These are phyloP conservation scores for Dipteronia dyeriana DNA, from an alignment of 345 rosid genomes.

Conservation along the genomic window DNA sequence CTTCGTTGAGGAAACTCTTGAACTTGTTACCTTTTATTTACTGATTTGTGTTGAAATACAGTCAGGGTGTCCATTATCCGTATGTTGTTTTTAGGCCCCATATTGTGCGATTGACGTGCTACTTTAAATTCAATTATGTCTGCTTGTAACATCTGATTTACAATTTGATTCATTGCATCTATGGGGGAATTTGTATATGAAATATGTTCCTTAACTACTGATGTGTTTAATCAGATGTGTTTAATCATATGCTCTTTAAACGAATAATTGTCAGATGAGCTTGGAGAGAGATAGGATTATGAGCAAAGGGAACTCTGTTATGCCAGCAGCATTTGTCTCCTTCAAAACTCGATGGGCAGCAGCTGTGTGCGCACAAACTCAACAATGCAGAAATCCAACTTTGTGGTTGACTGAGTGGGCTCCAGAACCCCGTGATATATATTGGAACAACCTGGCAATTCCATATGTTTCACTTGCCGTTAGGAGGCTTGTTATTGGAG, in stretches of 20 bases:
- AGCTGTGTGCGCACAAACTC: slow-evolving; percentile 93
- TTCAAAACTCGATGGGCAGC: slow-evolving; percentile 93
- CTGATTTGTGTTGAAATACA: background rate
- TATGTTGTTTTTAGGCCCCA: background rate
- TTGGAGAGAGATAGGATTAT: slow-evolving; percentile 58
- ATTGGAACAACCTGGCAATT: slow-evolving; percentile 84
- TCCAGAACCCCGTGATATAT: slow-evolving; percentile 87
- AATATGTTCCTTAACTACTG: background rate
- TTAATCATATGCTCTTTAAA: slow-evolving; percentile 2
- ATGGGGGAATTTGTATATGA: too few relatives aligned
- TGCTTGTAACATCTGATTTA: too few relatives aligned
- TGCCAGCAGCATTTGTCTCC: slow-evolving; percentile 88
- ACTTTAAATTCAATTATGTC: too few relatives aligned
- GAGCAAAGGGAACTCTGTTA: slow-evolving; percentile 49
- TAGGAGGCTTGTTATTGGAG: slow-evolving; percentile 63
- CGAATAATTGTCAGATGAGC: slow-evolving; percentile 49
- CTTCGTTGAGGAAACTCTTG: too few relatives aligned
- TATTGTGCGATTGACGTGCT: too few relatives aligned
- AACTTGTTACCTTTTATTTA: too few relatives aligned
- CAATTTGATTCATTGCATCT: too few relatives aligned
- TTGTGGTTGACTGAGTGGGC: slow-evolving; percentile 96
- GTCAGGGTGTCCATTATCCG: background rate
- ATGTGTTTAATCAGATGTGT: too few relatives aligned
- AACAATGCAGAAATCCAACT: slow-evolving; percentile 85
- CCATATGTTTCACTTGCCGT: slow-evolving; percentile 84